phyloP scores from a whole-genome alignment of 176 grass and related monocot species.

The Tillandsia leiboldiana region DNA sequence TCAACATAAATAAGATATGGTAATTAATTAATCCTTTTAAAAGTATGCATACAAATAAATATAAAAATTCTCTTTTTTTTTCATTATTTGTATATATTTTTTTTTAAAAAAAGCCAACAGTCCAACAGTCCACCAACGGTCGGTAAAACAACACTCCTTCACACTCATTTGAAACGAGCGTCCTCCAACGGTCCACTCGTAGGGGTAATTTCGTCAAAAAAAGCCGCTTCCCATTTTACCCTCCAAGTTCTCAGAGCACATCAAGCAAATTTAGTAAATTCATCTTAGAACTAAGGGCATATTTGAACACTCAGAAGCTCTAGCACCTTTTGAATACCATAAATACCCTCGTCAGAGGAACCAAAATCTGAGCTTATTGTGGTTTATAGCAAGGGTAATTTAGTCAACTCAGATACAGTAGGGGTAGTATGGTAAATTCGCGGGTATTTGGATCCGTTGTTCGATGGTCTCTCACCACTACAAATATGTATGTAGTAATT shows the following conservation, averaged over 20 bases:
- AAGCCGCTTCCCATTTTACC: neutral
- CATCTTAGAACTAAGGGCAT: too few relatives aligned
- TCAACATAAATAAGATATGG: too few relatives aligned
- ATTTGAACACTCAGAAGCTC: too few relatives aligned
- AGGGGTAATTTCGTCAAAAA: neutral
- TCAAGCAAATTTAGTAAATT: too few relatives aligned
- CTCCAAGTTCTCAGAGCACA: too few relatives aligned
- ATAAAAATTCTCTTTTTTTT: too few relatives aligned
- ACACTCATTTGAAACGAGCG: neutral
- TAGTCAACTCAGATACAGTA: neutral
- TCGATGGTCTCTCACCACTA: conserved; percentile 5
- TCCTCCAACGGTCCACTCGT: neutral
- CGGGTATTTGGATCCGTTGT: neutral
- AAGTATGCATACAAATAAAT: too few relatives aligned
- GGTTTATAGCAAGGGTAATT: neutral
- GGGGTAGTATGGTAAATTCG: neutral
- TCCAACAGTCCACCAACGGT: neutral
- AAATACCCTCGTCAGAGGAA: too few relatives aligned
- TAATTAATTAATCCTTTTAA: too few relatives aligned
- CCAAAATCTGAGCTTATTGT: neutral
- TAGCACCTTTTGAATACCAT: too few relatives aligned
- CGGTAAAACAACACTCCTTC: neutral
- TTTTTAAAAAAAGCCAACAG: too few relatives aligned
- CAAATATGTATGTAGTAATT: conserved; percentile 14
- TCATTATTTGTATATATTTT: too few relatives aligned